Evolutionary conservation across 2,329 filamentous ascomycete species (phyloP).

Genomic region (Scleromitrula shiraiana): DNA sequence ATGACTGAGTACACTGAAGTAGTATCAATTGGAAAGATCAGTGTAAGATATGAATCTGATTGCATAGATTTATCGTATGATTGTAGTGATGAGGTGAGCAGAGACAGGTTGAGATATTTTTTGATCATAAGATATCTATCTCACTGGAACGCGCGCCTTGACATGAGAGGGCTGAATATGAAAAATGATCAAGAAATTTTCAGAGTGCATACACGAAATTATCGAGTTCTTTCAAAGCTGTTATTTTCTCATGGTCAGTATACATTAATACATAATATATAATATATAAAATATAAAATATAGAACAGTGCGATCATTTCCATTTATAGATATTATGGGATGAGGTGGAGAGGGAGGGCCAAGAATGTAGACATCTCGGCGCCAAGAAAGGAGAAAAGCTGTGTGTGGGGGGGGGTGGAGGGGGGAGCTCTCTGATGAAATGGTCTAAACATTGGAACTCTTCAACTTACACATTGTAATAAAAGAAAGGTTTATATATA

Average conservation of each 20-base stretch:
- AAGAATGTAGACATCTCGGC: slow-evolving; percentile 14
- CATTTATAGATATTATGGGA: slow-evolving; percentile 1
- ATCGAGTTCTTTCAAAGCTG: slow-evolving; percentile 24
- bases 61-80: not conserved
- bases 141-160: too few species aligned
- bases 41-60: too few species aligned
- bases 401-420: not conserved
- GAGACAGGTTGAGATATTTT: too few species aligned
- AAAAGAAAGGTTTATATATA: not conserved
- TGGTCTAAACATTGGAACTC: not conserved
- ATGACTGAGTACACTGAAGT: not conserved
- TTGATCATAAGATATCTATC: too few species aligned
- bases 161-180: too few species aligned
- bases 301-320: too few species aligned
- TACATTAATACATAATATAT: too few species aligned
- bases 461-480: slow-evolving; percentile 2
- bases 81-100: not conserved
- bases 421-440: not conserved
- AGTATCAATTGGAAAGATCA: too few species aligned
- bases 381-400: slow-evolving; percentile 7
- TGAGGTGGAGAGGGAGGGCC: not conserved
- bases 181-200: too few species aligned
- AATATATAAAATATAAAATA: too few species aligned
- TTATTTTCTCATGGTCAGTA: too few species aligned
- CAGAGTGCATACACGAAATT: slow-evolving; percentile 25